Evolutionary conservation across 148 eudicot species (phyloP).

Genomic region (Rheum nobile): DNA sequence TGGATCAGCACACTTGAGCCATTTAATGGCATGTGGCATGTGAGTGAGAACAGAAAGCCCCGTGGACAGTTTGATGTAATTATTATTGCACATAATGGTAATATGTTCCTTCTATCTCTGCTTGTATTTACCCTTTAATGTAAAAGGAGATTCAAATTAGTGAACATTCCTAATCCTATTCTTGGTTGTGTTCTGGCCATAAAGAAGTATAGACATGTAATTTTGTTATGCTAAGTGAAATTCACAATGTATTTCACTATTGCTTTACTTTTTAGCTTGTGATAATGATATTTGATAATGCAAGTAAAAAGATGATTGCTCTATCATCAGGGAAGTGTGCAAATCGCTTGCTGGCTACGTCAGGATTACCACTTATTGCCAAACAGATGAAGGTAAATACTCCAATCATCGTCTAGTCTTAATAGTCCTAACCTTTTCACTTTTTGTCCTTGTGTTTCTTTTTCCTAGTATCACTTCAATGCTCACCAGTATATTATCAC

Average conservation of each 20-base stretch:
- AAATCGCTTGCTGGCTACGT: constrained; percentile 76
- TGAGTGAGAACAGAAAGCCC: constrained; percentile 82
- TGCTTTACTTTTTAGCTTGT: not conserved
- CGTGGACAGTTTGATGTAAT: constrained; percentile 77
- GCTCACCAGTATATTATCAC: not conserved
- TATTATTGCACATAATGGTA: constrained; percentile 94
- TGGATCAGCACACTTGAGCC: constrained; percentile 94
- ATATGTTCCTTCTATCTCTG: constrained; percentile 9
- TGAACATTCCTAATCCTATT: not conserved
- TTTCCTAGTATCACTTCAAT: not conserved
- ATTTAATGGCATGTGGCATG: constrained; percentile 86
- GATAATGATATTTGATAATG: not conserved
- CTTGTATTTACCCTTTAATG: not conserved
- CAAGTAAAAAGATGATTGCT: not conserved
- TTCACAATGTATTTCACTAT: not conserved
- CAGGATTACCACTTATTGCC: constrained; percentile 93
- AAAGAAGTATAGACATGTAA: not conserved
- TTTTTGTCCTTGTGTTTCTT: not conserved
- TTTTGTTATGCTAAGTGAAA: not conserved
- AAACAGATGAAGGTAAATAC: constrained; percentile 87
- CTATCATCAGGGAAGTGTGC: constrained; percentile 80
- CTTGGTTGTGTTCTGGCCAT: not conserved
- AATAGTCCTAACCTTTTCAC: not conserved
- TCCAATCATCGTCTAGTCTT: not conserved
- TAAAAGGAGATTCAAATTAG: not conserved